Evolutionary conservation across 768 basidiomycete genomes (phyloP).

Genomic region (Podaxis sp.): DNA sequence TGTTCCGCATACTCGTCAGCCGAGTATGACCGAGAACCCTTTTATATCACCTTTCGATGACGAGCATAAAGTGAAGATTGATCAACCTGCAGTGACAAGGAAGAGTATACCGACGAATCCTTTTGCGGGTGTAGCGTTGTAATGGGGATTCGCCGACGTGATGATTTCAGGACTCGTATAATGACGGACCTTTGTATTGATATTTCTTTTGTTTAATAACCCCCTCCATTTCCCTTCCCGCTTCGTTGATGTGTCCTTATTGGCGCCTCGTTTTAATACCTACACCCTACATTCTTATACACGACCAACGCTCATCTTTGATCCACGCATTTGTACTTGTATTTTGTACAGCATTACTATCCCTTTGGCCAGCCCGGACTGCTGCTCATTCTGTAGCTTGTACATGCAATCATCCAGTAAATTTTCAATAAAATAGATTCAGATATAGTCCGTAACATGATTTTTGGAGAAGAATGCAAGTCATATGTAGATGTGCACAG

Average conservation of each 20-base stretch:
- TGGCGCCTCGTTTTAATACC: background rate
- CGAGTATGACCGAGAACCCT: conserved; percentile 46
- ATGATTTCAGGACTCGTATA: background rate
- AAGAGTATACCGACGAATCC: conserved; percentile 56
- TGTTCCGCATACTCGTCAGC: conserved; percentile 40
- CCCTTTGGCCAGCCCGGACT: conserved; percentile 2
- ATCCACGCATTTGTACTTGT: conserved; percentile 9
- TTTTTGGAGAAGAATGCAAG: too few species aligned
- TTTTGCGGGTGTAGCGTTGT: conserved; percentile 31
- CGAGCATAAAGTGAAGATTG: conserved; percentile 41
- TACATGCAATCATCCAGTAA: background rate
- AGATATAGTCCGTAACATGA: background rate
- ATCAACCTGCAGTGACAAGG: conserved; percentile 30
- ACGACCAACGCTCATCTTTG: background rate
- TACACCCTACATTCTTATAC: background rate
- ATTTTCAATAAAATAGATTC: background rate
- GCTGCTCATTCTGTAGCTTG: background rate
- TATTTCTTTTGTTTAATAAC: background rate
- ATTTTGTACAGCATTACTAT: background rate
- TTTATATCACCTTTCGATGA: conserved; percentile 84
- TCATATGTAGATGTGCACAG: too few species aligned
- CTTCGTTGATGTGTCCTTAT: background rate
- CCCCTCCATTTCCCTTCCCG: background rate
- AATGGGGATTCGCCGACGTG: conserved; percentile 14
- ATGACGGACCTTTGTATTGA: background rate